Evolutionary conservation across 306 rosid genomes (phyloP), one percentile per base, ranked within the genome.

Genomic region (Nissolia schottii): DNA sequence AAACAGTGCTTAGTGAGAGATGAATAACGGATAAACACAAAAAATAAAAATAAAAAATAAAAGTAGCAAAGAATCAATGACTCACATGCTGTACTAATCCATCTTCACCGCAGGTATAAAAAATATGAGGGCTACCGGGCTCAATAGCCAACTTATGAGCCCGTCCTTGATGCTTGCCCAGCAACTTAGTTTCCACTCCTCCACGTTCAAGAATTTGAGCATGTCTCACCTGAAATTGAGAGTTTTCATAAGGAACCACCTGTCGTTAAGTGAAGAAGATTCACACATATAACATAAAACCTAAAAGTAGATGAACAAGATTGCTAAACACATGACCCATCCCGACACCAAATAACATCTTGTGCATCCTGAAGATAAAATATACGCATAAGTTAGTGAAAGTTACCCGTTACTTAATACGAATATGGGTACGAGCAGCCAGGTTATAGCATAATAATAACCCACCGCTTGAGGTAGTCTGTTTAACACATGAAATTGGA

Each of bases 111-210:
- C 99, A 94, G 22, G 93, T 86, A 64, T 83, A 94, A 71, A 94
- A 91, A 40, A 87, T 87, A 81, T 94, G 87, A 46, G 97, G 89
- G 82, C 99, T 94, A 69, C 99, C 97, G 31, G 99, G 97, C 64
- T 91, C 99, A 64, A 94, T 82, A 46, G 99, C 97, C 84, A 94
- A 75, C 82, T 91, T 94, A 86, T 94, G 99, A 71, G 90, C 97
- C 24, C 91, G 84, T 67, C 92, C 95, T 28, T 66, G 79, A 85
- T 94, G 99, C 66, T 32, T 85, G 54, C 70, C 91, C 55, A 94
- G 81, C 46, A 80, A 34, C 49, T 80, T 78, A 54, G 86, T 83
- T 53, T 82, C 86, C 67, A 91, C 95, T 32, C 22, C 24, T 63
- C 93, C 95, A 2, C 54, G 16, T 32, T 89, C 90, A 38, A 66